These are phyloP conservation scores for Cordia subcordata DNA, from an alignment of 257 asterid species.

Conservation along the genomic window DNA sequence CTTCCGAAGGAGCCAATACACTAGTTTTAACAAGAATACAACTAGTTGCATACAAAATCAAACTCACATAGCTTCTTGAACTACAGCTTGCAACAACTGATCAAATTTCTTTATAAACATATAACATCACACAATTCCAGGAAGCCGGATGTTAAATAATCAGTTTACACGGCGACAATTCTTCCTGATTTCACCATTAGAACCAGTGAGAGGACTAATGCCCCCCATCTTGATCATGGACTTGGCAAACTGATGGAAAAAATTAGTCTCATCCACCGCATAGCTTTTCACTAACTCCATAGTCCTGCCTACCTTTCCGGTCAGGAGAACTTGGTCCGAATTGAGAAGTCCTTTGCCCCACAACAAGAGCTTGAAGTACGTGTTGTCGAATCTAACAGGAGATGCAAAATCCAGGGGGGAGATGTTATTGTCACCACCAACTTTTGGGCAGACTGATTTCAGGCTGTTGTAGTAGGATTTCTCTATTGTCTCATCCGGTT, in stretches of 20 bases:
- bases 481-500: constrained; percentile 57
- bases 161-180: constrained; percentile 49
- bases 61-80: background rate
- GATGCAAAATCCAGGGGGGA: constrained; percentile 66
- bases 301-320: constrained; percentile 40
- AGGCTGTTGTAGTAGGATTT: constrained; percentile 44
- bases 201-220: constrained; percentile 50
- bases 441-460: constrained; percentile 50
- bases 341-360: constrained; percentile 64
- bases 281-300: constrained; percentile 45
- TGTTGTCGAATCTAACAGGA: constrained; percentile 67
- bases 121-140: background rate
- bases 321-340: constrained; percentile 59
- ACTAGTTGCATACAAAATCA: background rate
- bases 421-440: constrained; percentile 63
- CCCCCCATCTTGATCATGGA: constrained; percentile 78
- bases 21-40: background rate
- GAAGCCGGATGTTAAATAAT: background rate
- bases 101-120: no score
- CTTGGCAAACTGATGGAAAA: constrained; percentile 56
- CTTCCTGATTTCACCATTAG: constrained; percentile 57
- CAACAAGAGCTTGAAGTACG: constrained; percentile 56
- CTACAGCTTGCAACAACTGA: background rate
- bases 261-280: constrained; percentile 50
- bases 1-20: no score